Conservation (phyloP, 2,329 filamentous ascomycete genomes). For the Orbilia oligospora region DNA sequence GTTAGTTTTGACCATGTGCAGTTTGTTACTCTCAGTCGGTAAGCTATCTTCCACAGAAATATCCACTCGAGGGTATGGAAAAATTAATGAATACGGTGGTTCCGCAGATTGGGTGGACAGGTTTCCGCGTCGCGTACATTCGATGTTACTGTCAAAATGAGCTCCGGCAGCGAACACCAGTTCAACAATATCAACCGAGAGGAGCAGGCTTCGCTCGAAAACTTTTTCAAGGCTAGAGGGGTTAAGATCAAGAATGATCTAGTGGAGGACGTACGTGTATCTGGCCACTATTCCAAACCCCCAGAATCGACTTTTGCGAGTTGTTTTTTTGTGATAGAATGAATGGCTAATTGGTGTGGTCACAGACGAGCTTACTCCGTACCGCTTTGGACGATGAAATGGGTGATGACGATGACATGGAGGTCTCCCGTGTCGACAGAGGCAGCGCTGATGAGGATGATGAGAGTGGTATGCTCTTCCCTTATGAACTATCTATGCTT, state of each 20-base stretch:
- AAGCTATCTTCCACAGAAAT: constrained; percentile 23
- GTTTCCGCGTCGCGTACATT: constrained; percentile 95
- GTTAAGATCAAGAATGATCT: constrained; percentile 99
- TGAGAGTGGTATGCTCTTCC: constrained; percentile 70
- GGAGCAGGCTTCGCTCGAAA: constrained; percentile 95
- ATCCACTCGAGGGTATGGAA: too few species aligned
- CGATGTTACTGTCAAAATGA: constrained; percentile 93
- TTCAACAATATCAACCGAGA: constrained; percentile 99
- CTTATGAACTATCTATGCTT: neutral
- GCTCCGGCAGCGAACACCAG: constrained; percentile 84
- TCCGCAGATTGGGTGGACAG: constrained; percentile 82
- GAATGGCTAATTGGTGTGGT: constrained; percentile 17
- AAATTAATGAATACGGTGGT: neutral
- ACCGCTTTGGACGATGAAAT: constrained; percentile 88
- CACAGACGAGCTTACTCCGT: constrained; percentile 75
- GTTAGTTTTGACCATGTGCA: constrained; percentile 94
- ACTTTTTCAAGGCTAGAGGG: constrained; percentile 96
- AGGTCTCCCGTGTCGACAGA: constrained; percentile 78
- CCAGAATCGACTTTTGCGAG: constrained; percentile 29
- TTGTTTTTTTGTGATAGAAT: constrained; percentile 39
- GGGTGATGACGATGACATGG: constrained; percentile 86
- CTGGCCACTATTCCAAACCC: constrained; percentile 54
- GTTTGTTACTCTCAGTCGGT: constrained; percentile 88
- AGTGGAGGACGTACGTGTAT: constrained; percentile 85
- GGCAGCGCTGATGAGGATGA: constrained; percentile 96